Conservation (phyloP, 345 rosid genomes). For the Salix udensis region DNA sequence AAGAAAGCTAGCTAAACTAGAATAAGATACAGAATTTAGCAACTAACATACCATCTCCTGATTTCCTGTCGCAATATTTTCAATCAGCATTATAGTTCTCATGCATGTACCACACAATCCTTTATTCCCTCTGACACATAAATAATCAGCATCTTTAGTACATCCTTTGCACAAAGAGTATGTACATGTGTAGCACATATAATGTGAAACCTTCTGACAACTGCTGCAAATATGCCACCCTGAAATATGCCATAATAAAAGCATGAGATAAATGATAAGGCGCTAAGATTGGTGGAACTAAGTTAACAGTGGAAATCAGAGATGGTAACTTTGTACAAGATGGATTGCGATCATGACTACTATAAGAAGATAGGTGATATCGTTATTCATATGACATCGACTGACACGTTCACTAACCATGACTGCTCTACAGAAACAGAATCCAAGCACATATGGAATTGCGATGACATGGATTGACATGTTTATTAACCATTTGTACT, state of each 20-base stretch:
- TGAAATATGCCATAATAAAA: slow-evolving; percentile 28
- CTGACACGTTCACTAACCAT: too few relatives aligned
- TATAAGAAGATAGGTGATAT: too few relatives aligned
- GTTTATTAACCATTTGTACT: too few relatives aligned
- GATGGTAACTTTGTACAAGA: too few relatives aligned
- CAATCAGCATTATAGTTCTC: slow-evolving; percentile 85
- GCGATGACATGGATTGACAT: too few relatives aligned
- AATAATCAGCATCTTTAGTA: slow-evolving; percentile 79
- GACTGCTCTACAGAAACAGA: too few relatives aligned
- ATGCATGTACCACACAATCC: slow-evolving; percentile 91
- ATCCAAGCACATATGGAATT: too few relatives aligned
- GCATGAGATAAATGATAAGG: background rate
- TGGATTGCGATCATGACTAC: too few relatives aligned
- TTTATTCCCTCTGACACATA: slow-evolving; percentile 69
- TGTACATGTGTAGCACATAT: slow-evolving; percentile 94
- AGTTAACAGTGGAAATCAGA: too few relatives aligned
- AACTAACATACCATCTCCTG: slow-evolving; percentile 55
- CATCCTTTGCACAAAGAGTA: slow-evolving; percentile 94
- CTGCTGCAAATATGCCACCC: slow-evolving; percentile 96
- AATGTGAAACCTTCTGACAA: slow-evolving; percentile 76
- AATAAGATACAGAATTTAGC: too few relatives aligned
- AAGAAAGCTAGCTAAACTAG: background rate
- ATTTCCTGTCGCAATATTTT: slow-evolving; percentile 50
- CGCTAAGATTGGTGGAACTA: too few relatives aligned
- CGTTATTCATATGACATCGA: too few relatives aligned